Evolutionary conservation across 768 basidiomycete species (phyloP), one percentile per base, ranked within the genome.

Genomic region (Hydnomerulius pinastri): DNA sequence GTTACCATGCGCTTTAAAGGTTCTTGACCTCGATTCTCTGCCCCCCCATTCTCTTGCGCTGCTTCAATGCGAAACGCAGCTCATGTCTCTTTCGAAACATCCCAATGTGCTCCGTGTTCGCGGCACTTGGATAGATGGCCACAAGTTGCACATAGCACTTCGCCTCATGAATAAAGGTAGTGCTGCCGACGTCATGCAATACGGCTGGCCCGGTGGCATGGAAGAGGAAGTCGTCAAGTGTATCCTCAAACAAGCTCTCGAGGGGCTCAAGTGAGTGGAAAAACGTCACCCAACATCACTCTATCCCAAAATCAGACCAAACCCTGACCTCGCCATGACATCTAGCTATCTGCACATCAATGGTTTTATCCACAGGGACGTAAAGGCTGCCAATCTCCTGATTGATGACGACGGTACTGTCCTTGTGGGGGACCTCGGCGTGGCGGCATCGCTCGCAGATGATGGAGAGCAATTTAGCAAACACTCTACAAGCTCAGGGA

Each of bases 311-410:
- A n/a, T 38, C 30, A 9, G 6, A 3, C 4, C 39, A 29, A 27
- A 2, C 17, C 36, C 46, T 43, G 11, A 35, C 48, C 37, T 48
- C 28, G 51, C 51, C 9, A 37, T 48, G 13, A 38, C 28, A 20
- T 23, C 8, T 56, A 91, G 88, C 57, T 92, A 93, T 57, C 78
- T 93, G n/a, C 92, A 95, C 61, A 77, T 81, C 47, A 95, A 93
- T 54, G 90, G 89, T 0, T 89, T 92, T 65, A 88, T 92, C n/a
- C 91, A 98, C 64, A 83, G 95, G 23, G 95, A 98, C 62, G 69
- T 98, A 60, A 98, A 98, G 70, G 92, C 92, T 4, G 95, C 92
- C 11, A 98, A 98, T 63, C 77, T 98, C 9, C 85, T 98, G 42
- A 82, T 96, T 46, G 92, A 95, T 58, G 87, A 94, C 53, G 87